Evolutionary conservation across 768 basidiomycete genomes (phyloP), one percentile per base, ranked within the genome.

Genomic region (Termitomyces sp.): DNA sequence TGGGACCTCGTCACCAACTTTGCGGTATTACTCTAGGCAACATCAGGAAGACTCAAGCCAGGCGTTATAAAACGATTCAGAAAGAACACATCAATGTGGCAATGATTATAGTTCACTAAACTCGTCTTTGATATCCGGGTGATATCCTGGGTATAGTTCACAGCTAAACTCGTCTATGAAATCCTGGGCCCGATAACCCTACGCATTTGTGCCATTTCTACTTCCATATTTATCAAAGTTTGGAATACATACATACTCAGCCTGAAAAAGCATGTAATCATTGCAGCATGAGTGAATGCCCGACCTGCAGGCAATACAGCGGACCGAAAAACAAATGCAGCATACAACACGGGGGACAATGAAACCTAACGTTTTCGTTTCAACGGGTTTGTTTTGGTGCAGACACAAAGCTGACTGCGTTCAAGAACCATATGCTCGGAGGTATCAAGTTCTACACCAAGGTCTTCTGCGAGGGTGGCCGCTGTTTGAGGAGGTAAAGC

Each of bases 401-500:
- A 53, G 1, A 66, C 70, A 65, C 85, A 91, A 30, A 93, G 74
- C 54, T 82, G 69, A 4, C 86, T 79, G 42, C 77, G 75, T 71
- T 94, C 93, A 31, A 95, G 71, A 27, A 72, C 73, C 37, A 64
- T 63, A 63, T 92, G 91, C 70, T 95, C 93, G 3, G 78, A 65
- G 12, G 88, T 84, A 65, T 96, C 94, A 42, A 76, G 73, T 68
- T 91, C 90, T 59, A 95, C 83, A 1, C 93, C 93, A 36, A 95
- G 83, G 55, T 89, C 86, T 68, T 95, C 94, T 22, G 81, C 82
- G 11, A 95, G 84, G 42, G 72, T 75, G 11, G 72, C 64, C 0
- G 85, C 81, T 50, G 92, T 87, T 67, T 85, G 83, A 42, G 88
- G 86, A 3, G 87, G 68, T 4, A 91, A 70, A 9, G 83, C 69